phyloP scores from a whole-genome alignment of 148 eudicot genomes.

The Amaranthus palmeri region DNA sequence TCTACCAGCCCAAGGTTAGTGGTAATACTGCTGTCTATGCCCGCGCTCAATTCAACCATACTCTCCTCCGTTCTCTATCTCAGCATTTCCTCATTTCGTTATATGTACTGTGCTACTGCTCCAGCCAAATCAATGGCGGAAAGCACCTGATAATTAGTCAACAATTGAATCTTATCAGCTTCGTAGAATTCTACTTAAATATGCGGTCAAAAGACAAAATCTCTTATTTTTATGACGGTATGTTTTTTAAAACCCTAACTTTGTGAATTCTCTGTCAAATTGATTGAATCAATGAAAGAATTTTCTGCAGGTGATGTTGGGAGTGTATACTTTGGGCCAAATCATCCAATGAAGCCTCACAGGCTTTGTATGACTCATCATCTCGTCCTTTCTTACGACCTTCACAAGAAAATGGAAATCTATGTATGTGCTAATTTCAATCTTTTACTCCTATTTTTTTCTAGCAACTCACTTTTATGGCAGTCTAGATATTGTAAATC shows the following conservation, averaged over 20 bases:
- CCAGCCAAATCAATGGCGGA: background rate
- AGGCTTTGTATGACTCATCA: slow-evolving; percentile 96
- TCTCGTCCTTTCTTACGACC: slow-evolving; percentile 80
- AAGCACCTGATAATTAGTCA: background rate
- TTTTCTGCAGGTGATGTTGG: slow-evolving; percentile 83
- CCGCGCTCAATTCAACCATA: too few relatives aligned
- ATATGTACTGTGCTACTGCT: background rate
- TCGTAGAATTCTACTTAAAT: background rate
- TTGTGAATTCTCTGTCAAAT: background rate
- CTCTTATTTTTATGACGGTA: slow-evolving; percentile 94
- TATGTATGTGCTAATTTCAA: slow-evolving; percentile 48
- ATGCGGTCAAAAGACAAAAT: slow-evolving; percentile 93
- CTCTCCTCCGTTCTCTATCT: too few relatives aligned
- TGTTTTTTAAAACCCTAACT: slow-evolving; percentile 25
- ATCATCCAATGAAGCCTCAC: slow-evolving; percentile 98
- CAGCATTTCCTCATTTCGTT: too few relatives aligned
- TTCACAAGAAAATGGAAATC: slow-evolving; percentile 92
- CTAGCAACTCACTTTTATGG: too few relatives aligned
- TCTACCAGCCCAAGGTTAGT: too few relatives aligned
- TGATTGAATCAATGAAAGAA: background rate
- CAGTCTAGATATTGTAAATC: too few relatives aligned
- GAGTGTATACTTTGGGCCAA: slow-evolving; percentile 90
- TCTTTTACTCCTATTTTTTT: background rate
- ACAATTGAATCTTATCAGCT: background rate
- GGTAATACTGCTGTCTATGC: too few relatives aligned